A percentile compares a stretch with the other conserved stretches of the same genome.
These are phyloP conservation scores for Fusarium sp. DNA, from an alignment of 2,329 filamentous ascomycete species.

Conservation along the genomic window DNA sequence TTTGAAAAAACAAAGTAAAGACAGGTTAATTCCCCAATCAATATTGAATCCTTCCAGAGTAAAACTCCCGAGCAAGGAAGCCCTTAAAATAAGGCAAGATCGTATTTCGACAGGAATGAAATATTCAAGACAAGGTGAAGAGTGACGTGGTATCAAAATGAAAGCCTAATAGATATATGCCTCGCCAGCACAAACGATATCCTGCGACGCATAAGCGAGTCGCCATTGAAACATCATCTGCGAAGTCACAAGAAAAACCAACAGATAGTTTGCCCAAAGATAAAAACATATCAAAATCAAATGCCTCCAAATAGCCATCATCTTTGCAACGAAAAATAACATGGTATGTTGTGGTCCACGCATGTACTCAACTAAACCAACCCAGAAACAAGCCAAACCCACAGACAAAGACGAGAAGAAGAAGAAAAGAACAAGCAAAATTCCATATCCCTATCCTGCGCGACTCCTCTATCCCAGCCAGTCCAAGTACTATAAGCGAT, in stretches of 20 bases:
- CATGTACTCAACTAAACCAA: constrained; percentile 23
- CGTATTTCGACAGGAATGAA: constrained; percentile 14
- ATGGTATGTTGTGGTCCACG: constrained; percentile 38
- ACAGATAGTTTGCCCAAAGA: constrained; percentile 40
- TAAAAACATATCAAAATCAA: constrained; percentile 25
- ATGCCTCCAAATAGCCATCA: constrained; percentile 34
- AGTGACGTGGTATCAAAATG: constrained; percentile 49
- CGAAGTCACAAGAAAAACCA: constrained; percentile 22
- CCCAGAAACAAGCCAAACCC: constrained; percentile 22
- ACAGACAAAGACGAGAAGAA: background rate
- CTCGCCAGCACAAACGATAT: constrained; percentile 40
- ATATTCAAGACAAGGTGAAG: constrained; percentile 41
- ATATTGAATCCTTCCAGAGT: background rate
- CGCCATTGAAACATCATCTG: constrained; percentile 38
- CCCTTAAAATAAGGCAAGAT: constrained; percentile 10
- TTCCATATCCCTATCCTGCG: constrained; percentile 40
- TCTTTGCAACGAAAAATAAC: constrained; percentile 34
- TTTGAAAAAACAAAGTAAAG: background rate
- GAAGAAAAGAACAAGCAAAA: constrained; percentile 18
- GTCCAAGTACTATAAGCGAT: constrained; percentile 53
- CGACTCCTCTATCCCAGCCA: constrained; percentile 57
- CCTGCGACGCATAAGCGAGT: constrained; percentile 39
- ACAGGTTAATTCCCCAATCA: background rate
- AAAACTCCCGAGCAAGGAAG: background rate
- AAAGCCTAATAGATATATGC: constrained; percentile 47